A percentile compares a stretch with the other conserved stretches of the same genome.
Conservation (phyloP, 768 basidiomycete genomes). For the Suillus subaureus region DNA sequence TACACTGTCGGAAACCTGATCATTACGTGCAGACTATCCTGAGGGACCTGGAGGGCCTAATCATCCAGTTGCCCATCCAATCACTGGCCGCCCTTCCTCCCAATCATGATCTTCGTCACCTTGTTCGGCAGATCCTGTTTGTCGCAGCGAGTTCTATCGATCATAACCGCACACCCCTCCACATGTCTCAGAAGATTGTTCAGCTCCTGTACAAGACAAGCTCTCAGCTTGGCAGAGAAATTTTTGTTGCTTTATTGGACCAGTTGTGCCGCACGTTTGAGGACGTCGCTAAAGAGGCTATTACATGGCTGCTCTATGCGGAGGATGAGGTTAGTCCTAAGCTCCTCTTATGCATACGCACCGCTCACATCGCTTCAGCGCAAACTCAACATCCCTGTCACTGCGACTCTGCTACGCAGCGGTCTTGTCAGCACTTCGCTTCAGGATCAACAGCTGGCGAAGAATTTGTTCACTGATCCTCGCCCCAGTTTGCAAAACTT, state of each 20-base stretch:
- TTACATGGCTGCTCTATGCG: conserved; percentile 94
- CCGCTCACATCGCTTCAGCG: conserved; percentile 52
- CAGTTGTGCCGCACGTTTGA: conserved; percentile 87
- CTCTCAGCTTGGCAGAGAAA: conserved; percentile 85
- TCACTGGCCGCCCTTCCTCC: conserved; percentile 72
- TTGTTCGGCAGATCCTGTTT: conserved; percentile 81
- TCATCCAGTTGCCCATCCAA: conserved; percentile 73
- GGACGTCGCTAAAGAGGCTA: conserved; percentile 95
- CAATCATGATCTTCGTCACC: conserved; percentile 83
- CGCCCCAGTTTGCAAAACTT: conserved; percentile 79
- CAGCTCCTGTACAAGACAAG: conserved; percentile 91
- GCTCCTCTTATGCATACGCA: background rate
- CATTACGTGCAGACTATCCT: conserved; percentile 21
- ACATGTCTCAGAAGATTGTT: conserved; percentile 96
- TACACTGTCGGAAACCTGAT: conserved; percentile 29
- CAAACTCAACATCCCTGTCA: conserved; percentile 95
- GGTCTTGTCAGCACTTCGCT: conserved; percentile 76
- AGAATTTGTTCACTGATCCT: conserved; percentile 77
- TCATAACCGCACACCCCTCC: conserved; percentile 82
- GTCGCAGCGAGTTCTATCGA: conserved; percentile 81
- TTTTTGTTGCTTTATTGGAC: conserved; percentile 88
- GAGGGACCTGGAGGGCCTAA: conserved; percentile 78
- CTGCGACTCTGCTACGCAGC: conserved; percentile 83
- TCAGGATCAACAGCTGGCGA: conserved; percentile 90
- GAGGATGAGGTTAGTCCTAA: conserved; percentile 81